Conservation (phyloP, 305 asterid genomes). For the Petunia hybrid region DNA sequence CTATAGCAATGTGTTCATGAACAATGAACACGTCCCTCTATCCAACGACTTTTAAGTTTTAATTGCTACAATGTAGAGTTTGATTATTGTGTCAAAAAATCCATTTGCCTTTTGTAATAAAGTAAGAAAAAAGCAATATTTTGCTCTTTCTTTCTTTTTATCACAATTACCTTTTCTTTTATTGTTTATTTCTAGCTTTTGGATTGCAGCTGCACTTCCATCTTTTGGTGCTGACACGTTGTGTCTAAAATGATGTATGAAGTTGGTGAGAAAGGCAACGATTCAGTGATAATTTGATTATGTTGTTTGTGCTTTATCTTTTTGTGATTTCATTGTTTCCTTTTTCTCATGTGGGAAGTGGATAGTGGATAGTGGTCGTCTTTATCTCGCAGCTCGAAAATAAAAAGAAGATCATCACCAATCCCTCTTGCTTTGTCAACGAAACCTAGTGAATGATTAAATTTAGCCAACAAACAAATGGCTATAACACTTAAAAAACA, state of each 20-base stretch:
- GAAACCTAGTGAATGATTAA: background rate
- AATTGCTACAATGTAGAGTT: background rate
- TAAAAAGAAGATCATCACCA: background rate
- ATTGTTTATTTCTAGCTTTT: background rate
- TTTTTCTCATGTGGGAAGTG: background rate
- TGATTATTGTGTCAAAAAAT: background rate
- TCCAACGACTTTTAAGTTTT: slow-evolving; percentile 38
- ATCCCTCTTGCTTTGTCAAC: background rate
- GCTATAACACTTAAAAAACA: background rate
- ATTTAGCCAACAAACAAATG: background rate
- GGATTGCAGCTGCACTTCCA: slow-evolving; percentile 24
- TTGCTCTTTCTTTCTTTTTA: slow-evolving; percentile 25
- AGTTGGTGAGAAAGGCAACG: slow-evolving; percentile 1
- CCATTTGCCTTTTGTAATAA: slow-evolving; percentile 15
- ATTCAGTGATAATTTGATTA: background rate
- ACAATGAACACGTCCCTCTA: slow-evolving; percentile 65
- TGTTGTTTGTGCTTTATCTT: background rate
- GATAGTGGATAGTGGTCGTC: background rate
- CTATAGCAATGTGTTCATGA: slow-evolving; percentile 67
- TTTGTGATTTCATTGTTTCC: background rate
- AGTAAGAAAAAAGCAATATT: slow-evolving; percentile 30
- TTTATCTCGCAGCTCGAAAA: background rate
- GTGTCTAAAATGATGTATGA: background rate
- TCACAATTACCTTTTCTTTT: background rate
- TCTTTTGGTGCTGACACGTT: slow-evolving; percentile 18